phyloP scores from a whole-genome alignment of 305 asterid species.

The Fraxinus greggii region DNA sequence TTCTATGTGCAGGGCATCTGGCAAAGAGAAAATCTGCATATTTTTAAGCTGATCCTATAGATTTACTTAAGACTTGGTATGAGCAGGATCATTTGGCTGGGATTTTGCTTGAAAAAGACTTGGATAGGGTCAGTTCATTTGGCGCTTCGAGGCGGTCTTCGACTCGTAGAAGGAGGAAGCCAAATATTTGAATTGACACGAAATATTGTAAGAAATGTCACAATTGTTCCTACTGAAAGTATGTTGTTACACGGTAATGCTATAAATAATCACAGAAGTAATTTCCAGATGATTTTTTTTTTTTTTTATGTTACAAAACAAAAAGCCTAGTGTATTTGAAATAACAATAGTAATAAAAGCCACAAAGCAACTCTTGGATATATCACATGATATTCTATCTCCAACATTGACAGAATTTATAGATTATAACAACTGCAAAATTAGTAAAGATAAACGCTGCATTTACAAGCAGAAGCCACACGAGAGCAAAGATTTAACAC shows the following conservation, averaged over 20 bases:
- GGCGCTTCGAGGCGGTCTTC: not conserved
- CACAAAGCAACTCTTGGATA: not conserved
- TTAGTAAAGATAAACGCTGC: not conserved
- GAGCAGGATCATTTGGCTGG: not conserved
- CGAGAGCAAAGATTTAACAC: not conserved
- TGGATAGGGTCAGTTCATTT: not conserved
- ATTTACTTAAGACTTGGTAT: not conserved
- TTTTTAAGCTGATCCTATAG: not conserved
- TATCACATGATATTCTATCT: not conserved
- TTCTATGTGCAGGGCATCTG: not conserved
- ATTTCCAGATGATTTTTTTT: not conserved
- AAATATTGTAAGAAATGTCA: not conserved
- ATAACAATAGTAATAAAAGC: not conserved
- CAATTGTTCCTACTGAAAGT: not conserved
- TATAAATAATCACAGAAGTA: not conserved
- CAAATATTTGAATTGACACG: not conserved
- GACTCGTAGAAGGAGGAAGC: not conserved
- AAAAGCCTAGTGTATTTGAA: not conserved
- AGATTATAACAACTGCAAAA: not conserved
- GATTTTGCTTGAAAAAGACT: not conserved
- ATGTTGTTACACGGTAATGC: not conserved
- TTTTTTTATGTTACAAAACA: not conserved
- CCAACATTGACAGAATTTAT: not conserved
- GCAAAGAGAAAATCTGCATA: not conserved
- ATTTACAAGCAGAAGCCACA: not conserved